Conservation (phyloP, 805 yeast genomes). For the Candida ipomoeae region DNA sequence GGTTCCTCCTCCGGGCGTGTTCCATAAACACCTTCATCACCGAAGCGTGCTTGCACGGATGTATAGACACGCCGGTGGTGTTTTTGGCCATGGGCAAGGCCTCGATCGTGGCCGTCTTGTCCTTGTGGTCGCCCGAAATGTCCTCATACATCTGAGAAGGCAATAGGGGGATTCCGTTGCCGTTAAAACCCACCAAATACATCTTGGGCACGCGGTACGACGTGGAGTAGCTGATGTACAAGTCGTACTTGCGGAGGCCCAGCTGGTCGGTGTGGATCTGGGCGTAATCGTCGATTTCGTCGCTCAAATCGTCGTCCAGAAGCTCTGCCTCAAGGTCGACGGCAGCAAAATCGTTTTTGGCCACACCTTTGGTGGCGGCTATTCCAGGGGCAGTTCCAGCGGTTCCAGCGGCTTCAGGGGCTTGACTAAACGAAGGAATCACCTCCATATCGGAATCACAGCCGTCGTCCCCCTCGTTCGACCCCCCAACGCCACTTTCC, state of each 20-base stretch:
- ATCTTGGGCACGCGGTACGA: conserved; percentile 94
- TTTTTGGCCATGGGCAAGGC: conserved; percentile 77
- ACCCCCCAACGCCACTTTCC: neutral
- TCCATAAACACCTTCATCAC: conserved; percentile 89
- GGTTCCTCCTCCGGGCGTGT: conserved; percentile 42
- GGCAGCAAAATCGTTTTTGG: neutral
- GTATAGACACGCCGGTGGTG: conserved; percentile 81
- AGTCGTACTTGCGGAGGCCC: conserved; percentile 63
- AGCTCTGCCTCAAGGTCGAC: conserved; percentile 34
- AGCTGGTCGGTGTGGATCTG: conserved; percentile 35
- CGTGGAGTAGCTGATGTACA: conserved; percentile 89
- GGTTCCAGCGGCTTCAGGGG: neutral
- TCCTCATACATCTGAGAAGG: conserved; percentile 95
- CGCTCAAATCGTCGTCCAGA: conserved; percentile 23
- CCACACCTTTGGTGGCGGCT: neutral
- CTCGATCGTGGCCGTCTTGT: conserved; percentile 95
- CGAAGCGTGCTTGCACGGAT: conserved; percentile 92
- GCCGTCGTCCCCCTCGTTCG: neutral
- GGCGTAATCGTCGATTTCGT: conserved; percentile 31
- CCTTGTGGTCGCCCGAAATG: conserved; percentile 84
- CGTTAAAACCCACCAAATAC: conserved; percentile 82
- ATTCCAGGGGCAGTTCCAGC: neutral
- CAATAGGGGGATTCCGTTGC: conserved; percentile 77
- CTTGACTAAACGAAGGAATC: neutral
- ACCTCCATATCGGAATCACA: conserved; percentile 9